phyloP scores from a whole-genome alignment of 2,329 filamentous ascomycete genomes.

The Phaeosphaeriaceae sp. region DNA sequence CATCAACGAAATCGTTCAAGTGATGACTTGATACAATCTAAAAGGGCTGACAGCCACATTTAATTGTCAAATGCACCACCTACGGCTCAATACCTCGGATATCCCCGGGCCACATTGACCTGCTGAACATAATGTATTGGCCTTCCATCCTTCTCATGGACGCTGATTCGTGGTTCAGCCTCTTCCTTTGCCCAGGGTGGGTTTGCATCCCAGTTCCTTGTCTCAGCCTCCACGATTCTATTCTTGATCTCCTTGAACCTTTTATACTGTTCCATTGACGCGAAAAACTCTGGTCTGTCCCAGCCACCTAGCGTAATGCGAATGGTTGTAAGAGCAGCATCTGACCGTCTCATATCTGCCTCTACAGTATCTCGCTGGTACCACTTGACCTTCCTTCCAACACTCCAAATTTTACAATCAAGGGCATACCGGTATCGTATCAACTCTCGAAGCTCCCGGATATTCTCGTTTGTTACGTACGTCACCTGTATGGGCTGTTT shows the following conservation, averaged over 20 bases:
- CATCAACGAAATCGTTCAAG: too few species aligned
- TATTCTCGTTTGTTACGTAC: conserved; percentile 11
- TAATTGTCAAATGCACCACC: too few species aligned
- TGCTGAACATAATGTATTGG: not conserved
- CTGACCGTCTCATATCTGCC: conserved; percentile 18
- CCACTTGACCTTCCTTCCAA: conserved; percentile 11
- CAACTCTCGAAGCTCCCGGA: conserved; percentile 19
- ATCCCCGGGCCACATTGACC: not conserved
- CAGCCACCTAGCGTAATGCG: conserved; percentile 4
- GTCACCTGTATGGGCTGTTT: not conserved
- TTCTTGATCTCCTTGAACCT: conserved; percentile 19
- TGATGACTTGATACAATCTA: too few species aligned
- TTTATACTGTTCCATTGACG: conserved; percentile 4
- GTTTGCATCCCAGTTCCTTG: conserved; percentile 14
- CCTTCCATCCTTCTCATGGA: conserved; percentile 1
- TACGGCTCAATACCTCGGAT: not conserved
- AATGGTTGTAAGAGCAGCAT: conserved; percentile 17
- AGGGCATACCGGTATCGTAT: conserved; percentile 21
- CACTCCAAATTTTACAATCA: conserved; percentile 21
- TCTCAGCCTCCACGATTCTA: conserved; percentile 7
- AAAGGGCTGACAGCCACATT: too few species aligned
- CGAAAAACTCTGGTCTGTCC: conserved; percentile 19
- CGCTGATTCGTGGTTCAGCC: not conserved
- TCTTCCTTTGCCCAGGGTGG: conserved; percentile 6
- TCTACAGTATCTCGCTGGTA: conserved; percentile 7